A percentile compares a stretch with the other conserved stretches of the same genome.
Evolutionary conservation across 495 filamentous ascomycete species (phyloP).

Genomic region (Penicillium malachiteum): DNA sequence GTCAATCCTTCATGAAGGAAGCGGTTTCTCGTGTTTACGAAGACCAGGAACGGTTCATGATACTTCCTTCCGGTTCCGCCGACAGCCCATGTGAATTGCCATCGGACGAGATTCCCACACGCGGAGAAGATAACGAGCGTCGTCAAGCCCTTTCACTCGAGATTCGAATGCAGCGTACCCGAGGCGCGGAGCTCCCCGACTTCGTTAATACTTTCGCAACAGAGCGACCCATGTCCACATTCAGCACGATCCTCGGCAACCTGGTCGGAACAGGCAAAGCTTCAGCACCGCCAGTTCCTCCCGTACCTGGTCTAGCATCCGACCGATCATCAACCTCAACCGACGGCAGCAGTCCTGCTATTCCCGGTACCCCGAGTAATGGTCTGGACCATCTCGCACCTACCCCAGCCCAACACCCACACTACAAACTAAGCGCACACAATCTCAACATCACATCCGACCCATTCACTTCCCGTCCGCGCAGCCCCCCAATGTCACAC

Average conservation of each 20-base stretch:
- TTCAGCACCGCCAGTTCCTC: conserved; percentile 11
- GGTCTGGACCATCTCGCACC: neutral
- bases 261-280: conserved; percentile 20
- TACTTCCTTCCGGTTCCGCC: conserved; percentile 6
- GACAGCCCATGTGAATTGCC: conserved; percentile 11
- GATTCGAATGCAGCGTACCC: conserved; percentile 34
- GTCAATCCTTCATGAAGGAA: conserved; percentile 63
- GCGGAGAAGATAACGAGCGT: conserved; percentile 32
- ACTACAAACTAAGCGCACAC: neutral
- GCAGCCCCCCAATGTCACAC: conserved; percentile 5
- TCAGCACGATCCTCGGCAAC: conserved; percentile 35
- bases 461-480: conserved; percentile 1
- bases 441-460: neutral
- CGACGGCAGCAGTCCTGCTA: conserved; percentile 7
- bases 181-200: conserved; percentile 25
- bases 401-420: neutral
- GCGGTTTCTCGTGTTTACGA: conserved; percentile 60
- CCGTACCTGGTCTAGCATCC: conserved; percentile 12
- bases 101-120: conserved; percentile 18
- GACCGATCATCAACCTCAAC: conserved; percentile 17
- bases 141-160: conserved; percentile 21
- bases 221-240: conserved; percentile 50
- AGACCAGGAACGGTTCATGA: conserved; percentile 35
- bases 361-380: conserved; percentile 13
- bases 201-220: conserved; percentile 31